Percentiles rank a stretch among this genome's conserved stretches.
Evolutionary conservation across 371 early-diverging fungal genomes (phyloP).

Genomic region (Rhizomucor miehei): DNA sequence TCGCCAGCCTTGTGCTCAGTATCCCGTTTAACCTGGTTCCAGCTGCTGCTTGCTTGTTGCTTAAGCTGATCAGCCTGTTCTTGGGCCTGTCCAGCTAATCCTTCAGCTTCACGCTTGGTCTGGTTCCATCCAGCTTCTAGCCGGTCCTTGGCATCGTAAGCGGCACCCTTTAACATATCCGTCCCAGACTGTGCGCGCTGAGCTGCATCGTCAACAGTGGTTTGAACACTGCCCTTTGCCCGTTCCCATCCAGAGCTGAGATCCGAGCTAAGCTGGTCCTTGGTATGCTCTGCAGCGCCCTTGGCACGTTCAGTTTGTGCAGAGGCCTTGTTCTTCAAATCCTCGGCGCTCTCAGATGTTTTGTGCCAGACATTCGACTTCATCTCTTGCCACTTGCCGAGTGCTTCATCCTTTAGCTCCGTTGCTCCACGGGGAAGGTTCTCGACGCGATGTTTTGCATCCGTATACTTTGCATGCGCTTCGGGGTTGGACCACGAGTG

Average conservation of each 20-base stretch:
- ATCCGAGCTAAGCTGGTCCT: not conserved
- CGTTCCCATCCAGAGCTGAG: not conserved
- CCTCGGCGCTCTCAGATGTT: conserved; percentile 10
- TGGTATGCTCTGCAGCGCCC: conserved; percentile 1
- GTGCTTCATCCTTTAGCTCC: no score
- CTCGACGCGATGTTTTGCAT: conserved; percentile 7
- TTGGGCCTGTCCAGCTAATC: conserved; percentile 1
- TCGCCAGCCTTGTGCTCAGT: conserved; percentile 6
- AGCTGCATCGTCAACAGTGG: no score
- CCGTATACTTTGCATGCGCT: conserved; percentile 3
- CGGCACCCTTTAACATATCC: not conserved
- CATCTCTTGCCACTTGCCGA: no score
- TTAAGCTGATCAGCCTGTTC: not conserved
- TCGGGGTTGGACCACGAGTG: conserved; percentile 12
- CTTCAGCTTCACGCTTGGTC: conserved; percentile 1
- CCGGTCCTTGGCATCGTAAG: not conserved
- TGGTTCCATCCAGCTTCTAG: conserved; percentile 3
- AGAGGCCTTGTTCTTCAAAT: conserved; percentile 27
- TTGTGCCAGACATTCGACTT: conserved; percentile 2
- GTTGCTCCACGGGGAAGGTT: no score
- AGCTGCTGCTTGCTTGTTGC: not conserved
- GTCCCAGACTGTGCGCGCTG: not conserved
- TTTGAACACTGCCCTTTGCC: no score
- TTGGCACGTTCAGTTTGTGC: not conserved
- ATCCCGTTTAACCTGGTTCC: conserved; percentile 8